phyloP scores from a whole-genome alignment of 2,329 filamentous ascomycete genomes.

The Cryphonectria carpinicola region DNA sequence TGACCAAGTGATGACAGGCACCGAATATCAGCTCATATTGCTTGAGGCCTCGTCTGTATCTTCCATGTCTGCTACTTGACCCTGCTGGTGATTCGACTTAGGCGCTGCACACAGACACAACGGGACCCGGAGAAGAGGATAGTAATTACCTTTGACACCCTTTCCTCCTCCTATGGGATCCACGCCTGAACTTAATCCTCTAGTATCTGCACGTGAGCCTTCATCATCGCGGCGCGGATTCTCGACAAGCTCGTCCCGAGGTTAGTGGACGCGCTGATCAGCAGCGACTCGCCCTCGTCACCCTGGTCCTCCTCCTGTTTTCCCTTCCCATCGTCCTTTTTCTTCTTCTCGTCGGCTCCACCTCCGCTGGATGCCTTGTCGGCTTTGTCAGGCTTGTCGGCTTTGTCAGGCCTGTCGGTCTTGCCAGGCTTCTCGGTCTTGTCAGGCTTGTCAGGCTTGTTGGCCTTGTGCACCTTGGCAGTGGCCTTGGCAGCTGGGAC shows the following conservation, averaged over 20 bases:
- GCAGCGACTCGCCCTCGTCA: background rate
- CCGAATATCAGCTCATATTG: background rate
- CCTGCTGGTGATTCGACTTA: background rate
- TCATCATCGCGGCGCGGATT: slow-evolving; percentile 10
- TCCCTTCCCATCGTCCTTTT: background rate
- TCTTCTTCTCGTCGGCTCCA: background rate
- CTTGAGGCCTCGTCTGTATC: background rate
- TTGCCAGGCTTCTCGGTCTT: too few relatives aligned
- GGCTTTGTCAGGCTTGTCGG: too few relatives aligned
- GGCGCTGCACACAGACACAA: background rate
- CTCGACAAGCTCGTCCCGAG: background rate
- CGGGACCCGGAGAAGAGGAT: background rate
- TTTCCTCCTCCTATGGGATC: background rate
- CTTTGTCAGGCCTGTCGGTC: too few relatives aligned
- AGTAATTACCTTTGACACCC: background rate
- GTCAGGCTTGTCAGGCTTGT: too few relatives aligned
- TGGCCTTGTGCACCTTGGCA: background rate
- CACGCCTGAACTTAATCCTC: background rate
- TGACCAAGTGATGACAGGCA: background rate
- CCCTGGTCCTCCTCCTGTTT: background rate
- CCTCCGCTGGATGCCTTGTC: too few relatives aligned
- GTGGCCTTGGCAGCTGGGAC: background rate
- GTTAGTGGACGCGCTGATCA: background rate
- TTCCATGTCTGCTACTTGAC: background rate
- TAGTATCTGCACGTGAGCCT: slow-evolving; percentile 2